Conservation (phyloP, 371 early-diverging fungal genomes). For the Choanephora cucurbitarum region DNA sequence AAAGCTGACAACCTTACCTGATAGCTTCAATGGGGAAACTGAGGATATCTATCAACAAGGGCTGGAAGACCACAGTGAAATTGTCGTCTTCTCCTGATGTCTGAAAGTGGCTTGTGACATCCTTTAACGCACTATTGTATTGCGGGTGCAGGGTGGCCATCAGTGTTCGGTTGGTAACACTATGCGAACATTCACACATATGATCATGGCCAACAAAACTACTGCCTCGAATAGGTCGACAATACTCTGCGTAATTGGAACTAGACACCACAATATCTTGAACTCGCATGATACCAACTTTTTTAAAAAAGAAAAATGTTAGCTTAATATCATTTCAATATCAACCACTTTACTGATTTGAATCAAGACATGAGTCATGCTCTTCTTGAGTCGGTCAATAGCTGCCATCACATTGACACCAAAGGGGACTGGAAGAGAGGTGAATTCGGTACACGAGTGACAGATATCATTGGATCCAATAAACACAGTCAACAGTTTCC, state of each 20-base stretch:
- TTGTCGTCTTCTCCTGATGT: conserved; percentile 15
- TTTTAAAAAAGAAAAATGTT: background rate
- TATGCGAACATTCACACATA: conserved; percentile 50
- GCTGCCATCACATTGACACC: conserved; percentile 33
- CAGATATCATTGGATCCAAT: conserved; percentile 75
- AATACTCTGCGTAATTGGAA: conserved; percentile 24
- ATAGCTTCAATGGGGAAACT: conserved; percentile 50
- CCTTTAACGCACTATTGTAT: conserved; percentile 37
- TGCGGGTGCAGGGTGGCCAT: conserved; percentile 32
- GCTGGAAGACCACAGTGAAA: conserved; percentile 46
- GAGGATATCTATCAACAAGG: conserved; percentile 34
- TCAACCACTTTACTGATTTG: conserved; percentile 32
- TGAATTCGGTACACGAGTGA: conserved; percentile 44
- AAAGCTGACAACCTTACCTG: conserved; percentile 42
- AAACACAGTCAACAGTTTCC: conserved; percentile 66
- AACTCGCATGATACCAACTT: conserved; percentile 45
- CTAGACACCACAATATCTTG: conserved; percentile 22
- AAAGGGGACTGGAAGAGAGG: conserved; percentile 32
- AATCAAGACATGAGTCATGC: conserved; percentile 32
- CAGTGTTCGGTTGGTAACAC: conserved; percentile 35
- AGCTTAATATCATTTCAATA: background rate
- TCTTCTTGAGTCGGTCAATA: conserved; percentile 36
- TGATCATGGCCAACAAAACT: conserved; percentile 44
- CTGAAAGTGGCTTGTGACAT: conserved; percentile 24
- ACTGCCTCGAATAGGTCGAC: conserved; percentile 35